These are phyloP conservation scores for Oryza glaberrima DNA, from an alignment of 176 grass and related monocot species.

Conservation along the genomic window DNA sequence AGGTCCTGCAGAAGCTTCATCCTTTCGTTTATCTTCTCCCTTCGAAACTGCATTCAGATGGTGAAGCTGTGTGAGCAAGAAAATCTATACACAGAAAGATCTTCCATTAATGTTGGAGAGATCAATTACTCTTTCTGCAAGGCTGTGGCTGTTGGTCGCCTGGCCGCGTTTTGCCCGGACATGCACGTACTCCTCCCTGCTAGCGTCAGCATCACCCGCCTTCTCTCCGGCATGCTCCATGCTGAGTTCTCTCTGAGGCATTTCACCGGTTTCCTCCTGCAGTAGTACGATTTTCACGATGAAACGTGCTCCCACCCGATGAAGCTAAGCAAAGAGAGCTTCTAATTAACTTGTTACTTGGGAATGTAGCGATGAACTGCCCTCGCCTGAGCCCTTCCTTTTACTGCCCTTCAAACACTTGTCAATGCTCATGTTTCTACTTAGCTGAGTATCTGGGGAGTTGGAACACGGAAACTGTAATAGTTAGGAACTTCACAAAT, in stretches of 20 bases:
- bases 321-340: not conserved
- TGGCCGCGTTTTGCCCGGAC: slow-evolving; percentile 90
- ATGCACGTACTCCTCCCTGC: slow-evolving; percentile 64
- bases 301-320: not conserved
- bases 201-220: slow-evolving; percentile 26
- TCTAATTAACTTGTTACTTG: slow-evolving; percentile 39
- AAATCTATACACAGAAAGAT: not conserved
- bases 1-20: slow-evolving; percentile 97
- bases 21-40: slow-evolving; percentile 95
- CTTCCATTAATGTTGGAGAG: slow-evolving; percentile 22
- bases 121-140: slow-evolving; percentile 86
- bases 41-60: slow-evolving; percentile 65
- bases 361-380: slow-evolving; percentile 41
- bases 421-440: slow-evolving; percentile 50
- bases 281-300: not conserved
- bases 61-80: slow-evolving; percentile 12
- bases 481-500: slow-evolving; percentile 13
- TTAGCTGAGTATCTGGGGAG: slow-evolving; percentile 44
- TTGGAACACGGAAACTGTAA: not conserved
- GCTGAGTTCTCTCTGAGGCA: slow-evolving; percentile 46
- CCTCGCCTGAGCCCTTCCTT: slow-evolving; percentile 57
- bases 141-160: slow-evolving; percentile 96
- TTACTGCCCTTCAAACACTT: slow-evolving; percentile 51
- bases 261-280: slow-evolving; percentile 44
- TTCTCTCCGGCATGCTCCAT: slow-evolving; percentile 41